Evolutionary conservation across 1,139 yeast species (phyloP), one percentile per base, ranked within the genome.

Genomic region (Kurtzmaniella natalensis): DNA sequence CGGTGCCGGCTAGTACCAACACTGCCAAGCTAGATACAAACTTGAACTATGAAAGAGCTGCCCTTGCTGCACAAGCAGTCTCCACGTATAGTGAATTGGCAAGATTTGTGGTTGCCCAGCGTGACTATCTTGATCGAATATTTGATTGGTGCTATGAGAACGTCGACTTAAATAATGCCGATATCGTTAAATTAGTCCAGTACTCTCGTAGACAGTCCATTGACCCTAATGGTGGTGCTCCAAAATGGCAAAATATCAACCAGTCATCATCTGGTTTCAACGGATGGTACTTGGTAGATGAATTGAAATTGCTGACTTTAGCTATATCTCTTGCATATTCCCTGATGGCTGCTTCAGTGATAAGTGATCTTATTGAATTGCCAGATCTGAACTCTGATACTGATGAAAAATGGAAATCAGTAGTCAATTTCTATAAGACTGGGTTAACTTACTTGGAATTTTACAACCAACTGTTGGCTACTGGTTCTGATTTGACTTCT

Each of bases 341-440:
- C 7, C 44, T 53, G 28, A 50, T 68, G 8, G 73, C 70, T 1
- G 59, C 68, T 3, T 64, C 64, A 30, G 43, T 64, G 31, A 50
- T 56, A 9, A 63, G 62, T 40, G 70, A 64, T 18, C 44, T 65
- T 28, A 58, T 65, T 11, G 69, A 59, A 15, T 51, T 47, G 1
- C 32, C 38, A 8, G 36, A 27, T 3, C 39, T 40, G 5, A 41
- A 39, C 28, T 36, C 31, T 5, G 53, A 51, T 7, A 29, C 37
- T 18, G 48, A 48, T 26, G 59, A 55, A 28, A 59, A 57, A 37
- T 68, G 74, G 73, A 63, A 60, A 35, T 63, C 53, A 39, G 69
- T 63, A 7, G 49, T 52, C 5, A 48, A 43, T 11, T 53, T 57
- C 38, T 65, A 61, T 42, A 64, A 61, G 34, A 54, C 48, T 26